Base-by-base conservation (phyloP, 805 yeast genomes). In the Isabelozyma pseudorhagii region DNA sequence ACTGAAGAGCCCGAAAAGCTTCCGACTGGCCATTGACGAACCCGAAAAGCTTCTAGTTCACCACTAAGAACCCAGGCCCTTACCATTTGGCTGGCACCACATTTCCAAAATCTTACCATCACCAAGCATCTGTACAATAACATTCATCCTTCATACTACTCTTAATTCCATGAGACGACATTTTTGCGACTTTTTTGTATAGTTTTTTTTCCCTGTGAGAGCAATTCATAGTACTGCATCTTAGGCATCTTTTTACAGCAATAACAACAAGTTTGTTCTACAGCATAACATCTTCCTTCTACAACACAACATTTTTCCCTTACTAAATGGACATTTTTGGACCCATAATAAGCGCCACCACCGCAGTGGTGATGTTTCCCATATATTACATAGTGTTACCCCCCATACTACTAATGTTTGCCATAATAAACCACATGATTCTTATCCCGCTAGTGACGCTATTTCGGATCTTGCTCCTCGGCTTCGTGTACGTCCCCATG, bases 381-480 rank as follows among this genome's bases (percentile, higher is more conserved):
- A 10, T 41, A 11, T 7, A 41, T 27, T 41, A 41, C 28, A 18
- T 41, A 3, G 10, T 41, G 5, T 14, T 42, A 4, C 36, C 45
- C 5, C 45, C 45, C n/a, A 8, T 42, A 1, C 14, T 11, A 8
- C 14, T 42, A 7, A 38, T n/a, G 18, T 27, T 28, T 27, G 38
- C 15, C 9, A 17, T 28, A 9, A 11, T 42, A 34, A 27, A 42
- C 9, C 45, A 42, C 11, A 9, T 17, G 36, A 13, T 42, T 7
- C 10, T 42, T 11, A 15, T 42, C n/a, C 45, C 45, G 41, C 41
- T 17, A 46, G 44, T 36, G 43, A 34, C 43, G 42, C 38, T 27
- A 47, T 45, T 21, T 47, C 45, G 31, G 50, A 51, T 10, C 47
- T 45, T 27, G 40, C 51, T 28, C 48, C 48, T 40, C 46, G 41